A percentile compares a stretch with the other conserved stretches of the same genome.
Conservation (phyloP, 140 eudicot species). For the Cichorium intybus region DNA sequence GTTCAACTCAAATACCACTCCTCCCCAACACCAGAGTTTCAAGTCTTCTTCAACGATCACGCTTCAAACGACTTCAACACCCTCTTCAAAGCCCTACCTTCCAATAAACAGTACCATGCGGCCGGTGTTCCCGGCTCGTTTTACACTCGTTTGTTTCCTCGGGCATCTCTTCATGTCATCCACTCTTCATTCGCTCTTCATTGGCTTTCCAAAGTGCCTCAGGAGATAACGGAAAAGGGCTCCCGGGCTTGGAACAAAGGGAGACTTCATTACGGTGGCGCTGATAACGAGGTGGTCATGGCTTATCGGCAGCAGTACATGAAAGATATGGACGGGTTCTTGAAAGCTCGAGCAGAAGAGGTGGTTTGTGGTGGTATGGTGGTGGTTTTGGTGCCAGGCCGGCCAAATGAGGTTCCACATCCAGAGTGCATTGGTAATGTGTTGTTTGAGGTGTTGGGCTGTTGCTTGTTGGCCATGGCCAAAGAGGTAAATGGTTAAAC, state of each 20-base stretch:
- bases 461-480: constrained; percentile 38
- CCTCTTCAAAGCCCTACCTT: constrained; percentile 40
- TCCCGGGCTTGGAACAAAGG: constrained; percentile 39
- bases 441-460: constrained; percentile 35
- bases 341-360: constrained; percentile 44
- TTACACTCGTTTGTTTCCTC: constrained; percentile 35
- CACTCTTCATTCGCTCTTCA: constrained; percentile 37
- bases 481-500: constrained; percentile 28
- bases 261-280: constrained; percentile 36
- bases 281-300: constrained; percentile 24
- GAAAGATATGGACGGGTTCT: constrained; percentile 36
- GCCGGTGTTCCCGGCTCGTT: constrained; percentile 58
- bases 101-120: constrained; percentile 20
- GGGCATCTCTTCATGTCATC: constrained; percentile 24
- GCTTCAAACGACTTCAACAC: constrained; percentile 43
- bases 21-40: constrained; percentile 31
- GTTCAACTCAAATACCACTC: constrained; percentile 24
- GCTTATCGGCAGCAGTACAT: constrained; percentile 33
- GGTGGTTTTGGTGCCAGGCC: constrained; percentile 35
- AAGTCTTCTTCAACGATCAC: constrained; percentile 44
- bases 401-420: constrained; percentile 23
- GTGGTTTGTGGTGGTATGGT: constrained; percentile 44
- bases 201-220: constrained; percentile 42
- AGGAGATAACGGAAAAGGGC: constrained; percentile 8
- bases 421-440: constrained; percentile 29